Base-by-base conservation (phyloP, 805 yeast species). In the Lipomyces yamadae region DNA sequence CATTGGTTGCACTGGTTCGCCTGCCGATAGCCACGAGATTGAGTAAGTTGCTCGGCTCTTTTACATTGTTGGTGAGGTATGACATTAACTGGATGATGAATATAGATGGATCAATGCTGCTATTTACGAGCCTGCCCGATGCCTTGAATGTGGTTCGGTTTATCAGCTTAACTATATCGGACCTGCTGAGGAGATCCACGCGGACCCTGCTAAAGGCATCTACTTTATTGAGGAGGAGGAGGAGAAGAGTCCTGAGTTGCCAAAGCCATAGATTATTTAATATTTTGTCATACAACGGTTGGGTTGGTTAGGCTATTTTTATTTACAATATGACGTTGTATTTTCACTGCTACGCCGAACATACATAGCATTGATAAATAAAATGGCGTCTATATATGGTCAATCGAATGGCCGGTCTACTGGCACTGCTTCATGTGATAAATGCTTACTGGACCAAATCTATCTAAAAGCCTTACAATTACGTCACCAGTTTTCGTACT, bases 131-230 rank as follows among this genome's bases (percentile, higher is more conserved):
- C 89, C 89, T 69, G 90, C 90, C 74, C 92, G 99, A 88, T 95
- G 98, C 83, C 91, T 97, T 97, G 97, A 95, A 81, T 94, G 98
- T 81, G 99, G 99, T 81, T 89, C 93, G 74, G 97, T 92, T 73
- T 94, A 90, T 85, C 87, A 90, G 77, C 82, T 93, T 75, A 90
- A 92, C 82, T 89, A 88, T 82, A 85, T 93, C 76, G 98, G 97
- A 81, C 89, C 87, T 73, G 89, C 88, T 73, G 69, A 70, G 66
- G 79, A 71, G 24, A 85, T 81, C 69, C 86, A 82, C 75, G 88
- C 85, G 77, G 84, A 82, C 78, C 88, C 86, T 78, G 4, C 48
- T 2, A 42, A 42, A 8, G 48, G 48, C 6, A 7, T 42, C 24
- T 42, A 42, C 48, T 42, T 42, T 42, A 42, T 42, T 42, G 48